Evolutionary conservation across 129 eudicot genomes (phyloP).

Genomic region (Flaveria trinervia): DNA sequence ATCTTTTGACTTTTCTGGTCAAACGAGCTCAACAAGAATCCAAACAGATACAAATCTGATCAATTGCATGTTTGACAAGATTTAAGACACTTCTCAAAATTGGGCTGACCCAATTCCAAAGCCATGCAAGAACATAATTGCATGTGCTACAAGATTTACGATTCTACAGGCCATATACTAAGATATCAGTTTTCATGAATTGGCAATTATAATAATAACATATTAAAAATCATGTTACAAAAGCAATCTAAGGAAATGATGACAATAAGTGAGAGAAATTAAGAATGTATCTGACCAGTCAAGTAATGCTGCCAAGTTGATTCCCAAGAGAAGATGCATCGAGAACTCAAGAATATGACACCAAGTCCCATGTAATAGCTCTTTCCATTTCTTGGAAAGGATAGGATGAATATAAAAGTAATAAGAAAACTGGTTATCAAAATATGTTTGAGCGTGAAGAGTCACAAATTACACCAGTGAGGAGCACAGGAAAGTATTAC

Average conservation of each 20-base stretch:
- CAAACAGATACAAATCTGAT: neutral
- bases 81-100: neutral
- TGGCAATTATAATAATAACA: neutral
- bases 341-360: conserved; percentile 73
- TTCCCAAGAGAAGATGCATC: conserved; percentile 56
- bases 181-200: conserved; percentile 1
- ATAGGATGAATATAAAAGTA: neutral
- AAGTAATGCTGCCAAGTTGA: conserved; percentile 76
- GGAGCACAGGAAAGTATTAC: neutral
- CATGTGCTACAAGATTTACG: conserved; percentile 18
- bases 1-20: conserved; percentile 19
- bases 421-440: neutral
- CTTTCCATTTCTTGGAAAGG: conserved; percentile 74
- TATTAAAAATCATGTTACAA: neutral
- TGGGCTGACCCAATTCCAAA: conserved; percentile 17
- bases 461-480: neutral
- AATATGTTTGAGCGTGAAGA: neutral
- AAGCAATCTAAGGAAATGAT: neutral
- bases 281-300: conserved; percentile 49
- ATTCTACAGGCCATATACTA: neutral
- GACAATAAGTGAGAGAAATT: neutral
- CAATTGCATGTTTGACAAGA: conserved; percentile 22
- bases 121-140: conserved; percentile 21
- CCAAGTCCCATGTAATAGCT: conserved; percentile 77
- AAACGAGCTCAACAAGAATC: conserved; percentile 7